Evolutionary conservation across 1,139 yeast genomes (phyloP).

Genomic region (Yamadazyma blattariae): DNA sequence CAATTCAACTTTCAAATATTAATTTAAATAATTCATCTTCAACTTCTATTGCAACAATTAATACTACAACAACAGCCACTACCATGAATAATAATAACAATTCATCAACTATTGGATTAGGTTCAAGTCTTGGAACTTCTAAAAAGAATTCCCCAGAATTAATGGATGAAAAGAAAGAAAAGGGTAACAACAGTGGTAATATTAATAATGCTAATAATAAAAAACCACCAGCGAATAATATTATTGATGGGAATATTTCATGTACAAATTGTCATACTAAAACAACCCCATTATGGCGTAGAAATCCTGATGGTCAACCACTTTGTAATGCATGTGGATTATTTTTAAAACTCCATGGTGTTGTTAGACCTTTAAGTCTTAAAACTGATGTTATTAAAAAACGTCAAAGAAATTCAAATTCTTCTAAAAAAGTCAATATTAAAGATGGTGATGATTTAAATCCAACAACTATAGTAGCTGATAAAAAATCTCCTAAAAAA

Average conservation of each 20-base stretch:
- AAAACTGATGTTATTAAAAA: conserved; percentile 59
- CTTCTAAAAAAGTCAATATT: conserved; percentile 10
- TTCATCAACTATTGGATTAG: background rate
- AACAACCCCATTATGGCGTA: conserved; percentile 60
- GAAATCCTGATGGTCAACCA: conserved; percentile 55
- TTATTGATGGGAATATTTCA: conserved; percentile 6
- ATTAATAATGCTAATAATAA: conserved; percentile 53
- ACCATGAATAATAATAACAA: conserved; percentile 1
- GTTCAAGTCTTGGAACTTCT: background rate
- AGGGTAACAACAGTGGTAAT: conserved; percentile 19
- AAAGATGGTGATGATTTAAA: conserved; percentile 39
- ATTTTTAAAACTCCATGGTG: conserved; percentile 55
- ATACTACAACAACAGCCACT: background rate
- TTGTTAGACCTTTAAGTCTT: conserved; percentile 53
- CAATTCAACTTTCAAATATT: background rate
- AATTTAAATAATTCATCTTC: background rate
- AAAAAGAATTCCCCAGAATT: background rate
- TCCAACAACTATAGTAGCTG: conserved; percentile 25
- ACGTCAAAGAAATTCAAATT: conserved; percentile 24
- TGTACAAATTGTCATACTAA: conserved; percentile 55
- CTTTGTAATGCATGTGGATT: conserved; percentile 62
- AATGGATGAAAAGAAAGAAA: background rate
- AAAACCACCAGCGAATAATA: conserved; percentile 32
- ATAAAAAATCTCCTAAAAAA: conserved; percentile 15
- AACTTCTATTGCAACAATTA: background rate